Conservation (phyloP, 2,329 filamentous ascomycete species). For the Cladosporium velox region DNA sequence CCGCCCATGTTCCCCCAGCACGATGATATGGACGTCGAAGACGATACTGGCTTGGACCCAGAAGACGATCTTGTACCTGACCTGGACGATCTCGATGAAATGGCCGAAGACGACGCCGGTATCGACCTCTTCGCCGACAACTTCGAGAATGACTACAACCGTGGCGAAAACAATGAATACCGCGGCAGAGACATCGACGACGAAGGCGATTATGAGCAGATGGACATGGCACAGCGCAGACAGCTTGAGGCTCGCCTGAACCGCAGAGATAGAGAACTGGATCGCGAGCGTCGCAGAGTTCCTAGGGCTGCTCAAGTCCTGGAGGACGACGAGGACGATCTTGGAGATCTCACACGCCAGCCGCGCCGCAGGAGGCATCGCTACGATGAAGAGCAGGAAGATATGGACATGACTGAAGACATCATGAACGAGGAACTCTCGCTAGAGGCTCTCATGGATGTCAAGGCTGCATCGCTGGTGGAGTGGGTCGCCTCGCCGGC, state of each 20-base stretch:
- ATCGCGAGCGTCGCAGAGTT: constrained; percentile 65
- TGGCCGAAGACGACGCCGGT: constrained; percentile 69
- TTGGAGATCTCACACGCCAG: constrained; percentile 82
- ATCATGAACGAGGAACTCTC: constrained; percentile 96
- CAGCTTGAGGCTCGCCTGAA: constrained; percentile 72
- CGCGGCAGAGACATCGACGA: constrained; percentile 74
- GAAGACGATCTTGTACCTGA: constrained; percentile 67
- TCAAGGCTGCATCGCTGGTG: constrained; percentile 89
- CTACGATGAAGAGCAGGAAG: constrained; percentile 93
- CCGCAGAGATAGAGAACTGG: constrained; percentile 71
- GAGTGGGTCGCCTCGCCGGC: constrained; percentile 92
- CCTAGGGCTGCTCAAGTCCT: constrained; percentile 67
- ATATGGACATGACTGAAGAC: constrained; percentile 83
- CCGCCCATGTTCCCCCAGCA: constrained; percentile 68
- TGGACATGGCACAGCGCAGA: constrained; percentile 67
- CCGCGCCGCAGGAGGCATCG: constrained; percentile 81
- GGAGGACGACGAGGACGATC: constrained; percentile 77
- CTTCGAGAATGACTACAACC: constrained; percentile 63
- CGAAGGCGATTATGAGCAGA: constrained; percentile 70
- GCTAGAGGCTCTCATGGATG: constrained; percentile 84
- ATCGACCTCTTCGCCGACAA: constrained; percentile 72
- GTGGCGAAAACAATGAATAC: constrained; percentile 60
- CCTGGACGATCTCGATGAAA: constrained; percentile 67
- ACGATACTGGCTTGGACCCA: constrained; percentile 67
- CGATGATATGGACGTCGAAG: constrained; percentile 59